A percentile compares a stretch with the other conserved stretches of the same genome.
Evolutionary conservation across 768 basidiomycete genomes (phyloP).

Genomic region (Omphalotus guepiniiformis): DNA sequence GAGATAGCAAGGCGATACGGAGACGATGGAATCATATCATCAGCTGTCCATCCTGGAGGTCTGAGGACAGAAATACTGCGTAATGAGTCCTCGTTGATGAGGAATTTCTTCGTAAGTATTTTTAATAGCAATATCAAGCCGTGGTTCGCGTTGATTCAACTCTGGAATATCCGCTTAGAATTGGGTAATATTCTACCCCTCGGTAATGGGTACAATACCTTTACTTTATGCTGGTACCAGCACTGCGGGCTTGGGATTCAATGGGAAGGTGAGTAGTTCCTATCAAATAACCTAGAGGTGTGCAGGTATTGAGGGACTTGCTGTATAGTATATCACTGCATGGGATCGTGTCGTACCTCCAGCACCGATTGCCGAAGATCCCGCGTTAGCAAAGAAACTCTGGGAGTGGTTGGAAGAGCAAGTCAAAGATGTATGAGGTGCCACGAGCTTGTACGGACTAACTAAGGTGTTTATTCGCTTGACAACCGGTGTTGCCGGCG

Average conservation of each 20-base stretch:
- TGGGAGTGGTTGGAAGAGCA: too few species aligned
- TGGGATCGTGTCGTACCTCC: too few species aligned
- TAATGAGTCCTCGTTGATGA: not conserved
- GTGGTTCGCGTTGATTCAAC: not conserved
- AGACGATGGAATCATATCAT: slow-evolving; percentile 40
- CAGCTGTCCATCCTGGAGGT: slow-evolving; percentile 38
- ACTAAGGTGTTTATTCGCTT: too few species aligned
- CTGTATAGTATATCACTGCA: too few species aligned
- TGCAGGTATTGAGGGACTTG: too few species aligned
- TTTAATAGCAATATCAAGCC: not conserved
- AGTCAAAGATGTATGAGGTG: too few species aligned
- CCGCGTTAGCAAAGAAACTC: too few species aligned
- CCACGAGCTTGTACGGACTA: too few species aligned
- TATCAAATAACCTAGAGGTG: too few species aligned
- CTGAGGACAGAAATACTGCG: slow-evolving; percentile 11
- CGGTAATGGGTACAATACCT: slow-evolving; percentile 28
- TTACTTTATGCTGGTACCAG: slow-evolving; percentile 37
- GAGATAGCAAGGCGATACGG: slow-evolving; percentile 40
- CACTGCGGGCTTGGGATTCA: slow-evolving; percentile 26
- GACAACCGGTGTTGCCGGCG: too few species aligned
- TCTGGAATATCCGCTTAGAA: not conserved
- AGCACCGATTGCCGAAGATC: too few species aligned
- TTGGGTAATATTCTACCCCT: not conserved
- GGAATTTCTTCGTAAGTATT: slow-evolving; percentile 1
- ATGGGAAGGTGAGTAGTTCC: slow-evolving; percentile 39